These are phyloP conservation scores for Saccharomyces hybrid DNA, from an alignment of 1,139 yeast genomes.

Conservation along the genomic window DNA sequence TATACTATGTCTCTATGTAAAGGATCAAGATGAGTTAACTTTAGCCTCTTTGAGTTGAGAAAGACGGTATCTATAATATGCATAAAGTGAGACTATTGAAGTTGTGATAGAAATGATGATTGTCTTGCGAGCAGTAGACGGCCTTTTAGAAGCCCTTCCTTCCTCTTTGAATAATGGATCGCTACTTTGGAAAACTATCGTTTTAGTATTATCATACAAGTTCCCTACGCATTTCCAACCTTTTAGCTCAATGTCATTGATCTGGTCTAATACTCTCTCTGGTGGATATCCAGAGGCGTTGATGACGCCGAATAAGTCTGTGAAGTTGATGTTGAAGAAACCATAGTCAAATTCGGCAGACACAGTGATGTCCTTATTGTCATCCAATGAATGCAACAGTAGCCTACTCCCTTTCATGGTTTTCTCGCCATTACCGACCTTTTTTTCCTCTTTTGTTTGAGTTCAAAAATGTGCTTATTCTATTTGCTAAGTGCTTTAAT, in stretches of 20 bases:
- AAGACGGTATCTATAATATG: constrained; percentile 4
- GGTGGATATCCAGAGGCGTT: constrained; percentile 20
- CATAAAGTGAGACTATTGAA: constrained; percentile 4
- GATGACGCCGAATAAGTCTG: constrained; percentile 23
- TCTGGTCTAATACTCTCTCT: constrained; percentile 17
- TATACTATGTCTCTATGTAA: not conserved
- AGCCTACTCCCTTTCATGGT: constrained; percentile 10
- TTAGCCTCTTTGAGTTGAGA: not conserved
- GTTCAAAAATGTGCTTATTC: not conserved
- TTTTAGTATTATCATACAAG: constrained; percentile 1
- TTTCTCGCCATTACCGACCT: not conserved
- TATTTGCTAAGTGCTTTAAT: not conserved
- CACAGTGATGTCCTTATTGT: constrained; percentile 6
- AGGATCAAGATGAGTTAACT: not conserved
- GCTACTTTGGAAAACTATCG: constrained; percentile 2
- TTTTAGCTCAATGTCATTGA: constrained; percentile 16
- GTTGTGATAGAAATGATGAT: not conserved
- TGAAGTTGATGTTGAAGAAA: constrained; percentile 17
- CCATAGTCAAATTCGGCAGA: constrained; percentile 10
- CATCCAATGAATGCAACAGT: constrained; percentile 14
- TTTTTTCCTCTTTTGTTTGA: not conserved
- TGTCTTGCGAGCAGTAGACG: not conserved
- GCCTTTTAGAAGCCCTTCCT: not conserved
- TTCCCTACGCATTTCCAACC: constrained; percentile 26
- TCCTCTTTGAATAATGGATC: not conserved